A percentile compares a stretch with the other conserved stretches of the same genome.
These are phyloP conservation scores for Monilinia fructicola DNA, from an alignment of 2,329 filamentous ascomycete species.

Conservation along the genomic window DNA sequence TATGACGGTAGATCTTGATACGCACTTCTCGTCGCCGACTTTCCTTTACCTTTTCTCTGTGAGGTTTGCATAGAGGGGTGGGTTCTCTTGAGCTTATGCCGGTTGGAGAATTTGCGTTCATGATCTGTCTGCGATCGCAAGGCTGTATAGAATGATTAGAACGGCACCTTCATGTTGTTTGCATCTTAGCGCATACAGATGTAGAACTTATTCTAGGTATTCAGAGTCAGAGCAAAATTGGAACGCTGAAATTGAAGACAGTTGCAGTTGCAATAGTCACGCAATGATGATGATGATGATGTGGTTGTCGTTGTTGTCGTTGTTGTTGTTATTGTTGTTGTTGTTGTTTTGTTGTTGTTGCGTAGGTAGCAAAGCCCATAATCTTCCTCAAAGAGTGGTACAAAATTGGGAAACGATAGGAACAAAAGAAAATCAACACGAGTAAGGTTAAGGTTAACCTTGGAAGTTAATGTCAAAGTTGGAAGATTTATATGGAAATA, in stretches of 20 bases:
- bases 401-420: neutral
- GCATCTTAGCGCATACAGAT: neutral
- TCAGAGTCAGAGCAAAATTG: neutral
- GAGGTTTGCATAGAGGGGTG: conserved; percentile 17
- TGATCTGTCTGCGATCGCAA: neutral
- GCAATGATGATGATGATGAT: neutral
- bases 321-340: neutral
- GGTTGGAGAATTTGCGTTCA: conserved; percentile 30
- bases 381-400: conserved; percentile 7
- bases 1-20: neutral
- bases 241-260: neutral
- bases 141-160: neutral
- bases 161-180: neutral
- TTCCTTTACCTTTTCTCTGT: conserved; percentile 22
- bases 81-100: conserved; percentile 31
- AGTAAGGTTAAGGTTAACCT: neutral
- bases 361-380: neutral
- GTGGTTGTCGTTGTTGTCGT: neutral
- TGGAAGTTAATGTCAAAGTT: too few species aligned
- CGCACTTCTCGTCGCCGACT: neutral
- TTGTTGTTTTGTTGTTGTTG: neutral
- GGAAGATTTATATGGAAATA: too few species aligned
- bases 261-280: conserved; percentile 1
- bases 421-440: neutral
- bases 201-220: neutral